Evolutionary conservation across 2,329 filamentous ascomycete genomes (phyloP), one percentile per base, ranked within the genome.

Genomic region (Neofusicoccum cordaticola): DNA sequence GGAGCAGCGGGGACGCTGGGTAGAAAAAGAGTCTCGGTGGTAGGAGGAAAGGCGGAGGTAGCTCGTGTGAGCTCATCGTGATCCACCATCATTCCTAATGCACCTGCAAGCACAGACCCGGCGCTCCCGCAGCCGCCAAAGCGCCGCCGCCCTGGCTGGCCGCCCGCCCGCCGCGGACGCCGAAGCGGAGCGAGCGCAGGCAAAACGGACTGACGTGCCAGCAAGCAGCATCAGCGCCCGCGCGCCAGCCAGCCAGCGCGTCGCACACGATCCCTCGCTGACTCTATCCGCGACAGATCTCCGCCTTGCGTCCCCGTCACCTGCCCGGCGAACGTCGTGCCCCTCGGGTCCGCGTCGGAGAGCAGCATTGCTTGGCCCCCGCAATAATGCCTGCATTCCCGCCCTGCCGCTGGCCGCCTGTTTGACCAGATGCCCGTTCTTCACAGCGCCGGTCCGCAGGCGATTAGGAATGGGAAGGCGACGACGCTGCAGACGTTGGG

Each of bases 51-150:
- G 37, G 48, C 39, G 50, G 50, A 53, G 48, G 50, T 41, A 45
- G 50, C 61, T 63, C 39, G 48, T 45, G 48, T 63, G 61, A 52
- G 48, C 48, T 52, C 51, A 53, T 52, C 41, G 61, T 37, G 61
- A 63, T 34, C 61, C 50, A 42, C 41, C 50, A 52, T 56, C 61
- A 63, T 63, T 63, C 61, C 61, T 56, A 45, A 60, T 34, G 53
- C 53, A 51, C 48, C 48, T 35, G 50, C 44, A 44, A 53, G 61
- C 61, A 63, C 60, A 47, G 61, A 63, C 61, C 61, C 61, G 61
- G 41, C 37, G 34, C 61, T 63, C 61, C 61, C 61, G 61, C 61
- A 50, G 60, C 57, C 42, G 17, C 47, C 35, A 39, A 39, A 39
- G 37, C 37, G 37, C 37, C 37, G 37, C 52, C 34, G 52, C 37